Conservation (phyloP, 768 basidiomycete genomes). For the Amanita rimosa region DNA sequence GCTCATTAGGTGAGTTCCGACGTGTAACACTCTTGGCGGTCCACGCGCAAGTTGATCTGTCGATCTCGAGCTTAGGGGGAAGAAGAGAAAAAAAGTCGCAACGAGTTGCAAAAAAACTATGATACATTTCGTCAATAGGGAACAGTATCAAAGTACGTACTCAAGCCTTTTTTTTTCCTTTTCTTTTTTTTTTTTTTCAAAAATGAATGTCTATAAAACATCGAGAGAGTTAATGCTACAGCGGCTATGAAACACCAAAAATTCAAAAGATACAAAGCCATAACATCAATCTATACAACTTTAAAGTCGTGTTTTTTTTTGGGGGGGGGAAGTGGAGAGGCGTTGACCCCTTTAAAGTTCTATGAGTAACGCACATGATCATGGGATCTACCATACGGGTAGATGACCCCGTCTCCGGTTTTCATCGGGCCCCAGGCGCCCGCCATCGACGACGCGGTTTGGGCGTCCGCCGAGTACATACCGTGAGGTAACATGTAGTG, state of each 20-base stretch:
- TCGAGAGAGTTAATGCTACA: not conserved
- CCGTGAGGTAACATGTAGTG: conserved; percentile 22
- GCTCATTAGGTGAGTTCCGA: too few relatives aligned
- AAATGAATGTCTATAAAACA: not conserved
- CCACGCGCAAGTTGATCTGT: not conserved
- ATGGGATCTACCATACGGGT: not conserved
- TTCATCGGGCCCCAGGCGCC: not conserved
- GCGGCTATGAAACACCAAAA: not conserved
- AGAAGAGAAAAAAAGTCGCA: too few relatives aligned
- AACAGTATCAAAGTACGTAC: not conserved
- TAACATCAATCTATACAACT: too few relatives aligned
- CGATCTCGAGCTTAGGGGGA: not conserved
- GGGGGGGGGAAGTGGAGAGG: not conserved
- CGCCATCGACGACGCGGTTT: conserved; percentile 5
- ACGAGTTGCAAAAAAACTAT: not conserved
- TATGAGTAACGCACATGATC: not conserved
- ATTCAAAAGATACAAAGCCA: not conserved
- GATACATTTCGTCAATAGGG: not conserved
- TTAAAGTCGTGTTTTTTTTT: not conserved
- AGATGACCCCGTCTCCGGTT: not conserved
- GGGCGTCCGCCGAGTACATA: conserved; percentile 4
- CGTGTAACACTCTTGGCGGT: too few relatives aligned
- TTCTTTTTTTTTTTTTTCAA: not conserved
- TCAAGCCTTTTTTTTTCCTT: not conserved
- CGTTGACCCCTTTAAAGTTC: not conserved